Evolutionary conservation across 306 rosid species (phyloP).

Genomic region (Rosa rugosa): DNA sequence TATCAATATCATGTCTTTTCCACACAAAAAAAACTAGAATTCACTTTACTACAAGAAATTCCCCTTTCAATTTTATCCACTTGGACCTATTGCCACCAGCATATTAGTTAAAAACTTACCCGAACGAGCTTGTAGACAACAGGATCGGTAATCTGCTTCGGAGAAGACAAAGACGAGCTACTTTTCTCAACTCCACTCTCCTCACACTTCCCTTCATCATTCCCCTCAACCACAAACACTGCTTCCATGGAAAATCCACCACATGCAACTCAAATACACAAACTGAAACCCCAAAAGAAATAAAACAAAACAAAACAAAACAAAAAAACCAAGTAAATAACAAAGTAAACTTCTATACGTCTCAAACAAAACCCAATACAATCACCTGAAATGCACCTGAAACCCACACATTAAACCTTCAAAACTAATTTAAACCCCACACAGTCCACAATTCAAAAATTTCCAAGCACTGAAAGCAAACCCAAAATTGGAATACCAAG

Average conservation of each 20-base stretch:
- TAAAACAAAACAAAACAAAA: slow-evolving; percentile 21
- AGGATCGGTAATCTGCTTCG: slow-evolving; percentile 67
- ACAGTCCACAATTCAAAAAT: background rate
- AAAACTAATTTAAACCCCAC: background rate
- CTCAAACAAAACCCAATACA: background rate
- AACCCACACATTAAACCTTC: background rate
- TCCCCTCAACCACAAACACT: slow-evolving; percentile 75
- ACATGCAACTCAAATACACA: slow-evolving; percentile 85
- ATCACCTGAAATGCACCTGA: slow-evolving; percentile 10
- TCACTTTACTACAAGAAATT: background rate
- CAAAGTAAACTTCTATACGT: slow-evolving; percentile 17
- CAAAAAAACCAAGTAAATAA: slow-evolving; percentile 28
- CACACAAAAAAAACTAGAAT: background rate
- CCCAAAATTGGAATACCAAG: slow-evolving; percentile 8
- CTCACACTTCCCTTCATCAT: slow-evolving; percentile 65
- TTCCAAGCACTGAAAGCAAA: slow-evolving; percentile 5
- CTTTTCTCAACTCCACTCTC: slow-evolving; percentile 55
- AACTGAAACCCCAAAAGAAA: slow-evolving; percentile 50
- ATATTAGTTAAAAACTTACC: slow-evolving; percentile 43
- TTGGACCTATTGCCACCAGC: background rate
- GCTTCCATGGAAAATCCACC: slow-evolving; percentile 91
- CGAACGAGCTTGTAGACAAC: slow-evolving; percentile 98
- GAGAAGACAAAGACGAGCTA: slow-evolving; percentile 62
- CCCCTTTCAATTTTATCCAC: background rate
- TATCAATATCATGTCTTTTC: background rate